phyloP scores from a whole-genome alignment of 176 grass and related monocot species.

The Luzula sylvatica region DNA sequence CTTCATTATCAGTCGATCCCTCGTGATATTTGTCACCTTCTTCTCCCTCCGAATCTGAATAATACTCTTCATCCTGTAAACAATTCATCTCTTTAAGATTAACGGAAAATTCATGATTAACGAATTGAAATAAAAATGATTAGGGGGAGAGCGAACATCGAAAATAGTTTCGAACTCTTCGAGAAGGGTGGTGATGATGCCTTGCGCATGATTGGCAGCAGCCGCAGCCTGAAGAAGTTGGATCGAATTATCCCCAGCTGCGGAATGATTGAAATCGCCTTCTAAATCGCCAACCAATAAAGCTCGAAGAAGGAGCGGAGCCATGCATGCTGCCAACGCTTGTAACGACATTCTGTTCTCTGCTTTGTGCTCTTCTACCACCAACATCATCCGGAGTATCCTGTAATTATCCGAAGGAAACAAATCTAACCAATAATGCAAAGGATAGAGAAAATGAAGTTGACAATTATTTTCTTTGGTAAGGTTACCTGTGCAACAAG shows the following conservation, averaged over 20 bases:
- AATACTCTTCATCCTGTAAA: slow-evolving; percentile 49
- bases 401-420: slow-evolving; percentile 26
- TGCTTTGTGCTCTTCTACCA: slow-evolving; percentile 60
- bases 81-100: slow-evolving; percentile 30
- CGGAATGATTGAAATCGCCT: slow-evolving; percentile 48
- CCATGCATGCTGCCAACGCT: slow-evolving; percentile 98
- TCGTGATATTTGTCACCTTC: slow-evolving; percentile 41
- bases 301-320: slow-evolving; percentile 89
- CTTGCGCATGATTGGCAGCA: slow-evolving; percentile 95
- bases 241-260: slow-evolving; percentile 71
- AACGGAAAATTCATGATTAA: not conserved
- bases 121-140: slow-evolving; percentile 7
- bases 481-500: slow-evolving; percentile 71
- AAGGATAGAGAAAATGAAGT: too few species aligned
- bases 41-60: slow-evolving; percentile 70
- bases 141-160: slow-evolving; percentile 46
- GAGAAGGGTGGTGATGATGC: slow-evolving; percentile 88
- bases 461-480: too few species aligned
- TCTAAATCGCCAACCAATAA: slow-evolving; percentile 88
- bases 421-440: too few species aligned
- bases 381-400: slow-evolving; percentile 96
- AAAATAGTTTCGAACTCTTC: slow-evolving; percentile 92
- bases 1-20: slow-evolving; percentile 61
- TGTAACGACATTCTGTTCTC: slow-evolving; percentile 92
- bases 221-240: slow-evolving; percentile 95